Percentiles rank a stretch among this genome's conserved stretches.
These are phyloP conservation scores for Aspergillus sp. DNA, from an alignment of 2,329 filamentous ascomycete species.

Conservation along the genomic window DNA sequence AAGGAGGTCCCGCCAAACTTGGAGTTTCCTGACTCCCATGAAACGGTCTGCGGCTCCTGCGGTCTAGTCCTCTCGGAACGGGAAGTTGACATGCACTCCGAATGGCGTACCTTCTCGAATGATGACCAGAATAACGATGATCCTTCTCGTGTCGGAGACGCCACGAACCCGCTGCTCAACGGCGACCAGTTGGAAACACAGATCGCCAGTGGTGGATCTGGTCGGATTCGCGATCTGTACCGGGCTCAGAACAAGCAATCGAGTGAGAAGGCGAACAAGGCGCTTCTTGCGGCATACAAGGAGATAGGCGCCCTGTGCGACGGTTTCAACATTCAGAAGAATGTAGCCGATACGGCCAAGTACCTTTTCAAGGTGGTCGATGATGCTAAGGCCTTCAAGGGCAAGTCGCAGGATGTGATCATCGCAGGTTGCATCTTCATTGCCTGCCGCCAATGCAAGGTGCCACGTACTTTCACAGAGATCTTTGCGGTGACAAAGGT, in stretches of 20 bases:
- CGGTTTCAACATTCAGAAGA: constrained; percentile 68
- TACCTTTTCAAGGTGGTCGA: constrained; percentile 92
- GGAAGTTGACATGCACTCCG: constrained; percentile 89
- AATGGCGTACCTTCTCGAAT: constrained; percentile 98
- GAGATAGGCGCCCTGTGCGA: constrained; percentile 85
- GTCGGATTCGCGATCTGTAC: constrained; percentile 64
- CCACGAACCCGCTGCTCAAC: constrained; percentile 79
- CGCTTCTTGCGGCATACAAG: constrained; percentile 71
- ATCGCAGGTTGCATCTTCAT: constrained; percentile 98
- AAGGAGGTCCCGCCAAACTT: constrained; percentile 85
- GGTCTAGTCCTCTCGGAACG: constrained; percentile 83
- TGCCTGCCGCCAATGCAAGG: constrained; percentile 80
- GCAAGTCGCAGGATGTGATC: constrained; percentile 86
- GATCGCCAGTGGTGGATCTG: constrained; percentile 73
- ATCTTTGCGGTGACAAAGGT: constrained; percentile 91
- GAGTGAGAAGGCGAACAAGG: constrained; percentile 75
- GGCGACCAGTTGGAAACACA: constrained; percentile 81
- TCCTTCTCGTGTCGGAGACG: constrained; percentile 94
- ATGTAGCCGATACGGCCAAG: constrained; percentile 82
- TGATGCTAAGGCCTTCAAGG: constrained; percentile 88
- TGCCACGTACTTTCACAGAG: constrained; percentile 85
- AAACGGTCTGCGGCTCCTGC: constrained; percentile 87
- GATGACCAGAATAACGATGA: constrained; percentile 96
- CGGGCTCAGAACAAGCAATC: constrained; percentile 75
- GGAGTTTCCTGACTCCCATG: constrained; percentile 84